phyloP scores from a whole-genome alignment of 1,284 basidiomycete species.

The Cryptococcus amylolentus region DNA sequence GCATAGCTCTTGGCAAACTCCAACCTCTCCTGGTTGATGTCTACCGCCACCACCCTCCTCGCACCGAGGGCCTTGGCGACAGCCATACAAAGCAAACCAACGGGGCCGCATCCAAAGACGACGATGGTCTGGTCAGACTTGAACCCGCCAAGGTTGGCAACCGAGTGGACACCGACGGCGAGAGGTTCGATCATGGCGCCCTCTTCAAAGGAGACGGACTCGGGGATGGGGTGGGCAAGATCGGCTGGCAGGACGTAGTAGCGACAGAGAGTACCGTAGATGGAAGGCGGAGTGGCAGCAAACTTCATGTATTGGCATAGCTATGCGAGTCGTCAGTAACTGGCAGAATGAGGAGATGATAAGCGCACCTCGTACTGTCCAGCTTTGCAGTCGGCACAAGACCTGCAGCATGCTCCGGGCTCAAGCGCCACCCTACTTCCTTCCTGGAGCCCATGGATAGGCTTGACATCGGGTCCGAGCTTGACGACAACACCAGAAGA shows the following conservation, averaged over 20 bases:
- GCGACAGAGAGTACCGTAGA: constrained; percentile 46
- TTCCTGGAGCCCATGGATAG: constrained; percentile 22
- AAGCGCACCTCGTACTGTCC: constrained; percentile 72
- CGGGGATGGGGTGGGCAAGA: constrained; percentile 41
- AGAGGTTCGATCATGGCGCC: constrained; percentile 80
- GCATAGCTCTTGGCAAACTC: constrained; percentile 85
- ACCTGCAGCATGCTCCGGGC: constrained; percentile 56
- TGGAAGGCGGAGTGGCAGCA: constrained; percentile 45
- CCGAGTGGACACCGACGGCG: constrained; percentile 84
- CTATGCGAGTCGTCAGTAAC: constrained; percentile 4
- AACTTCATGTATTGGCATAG: constrained; percentile 41
- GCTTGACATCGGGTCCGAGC: constrained; percentile 36
- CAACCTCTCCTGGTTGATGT: constrained; percentile 76
- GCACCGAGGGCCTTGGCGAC: constrained; percentile 87
- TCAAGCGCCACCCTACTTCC: constrained; percentile 55
- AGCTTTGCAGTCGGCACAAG: constrained; percentile 52
- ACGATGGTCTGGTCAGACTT: constrained; percentile 67
- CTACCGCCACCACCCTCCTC: constrained; percentile 70
- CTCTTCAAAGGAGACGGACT: constrained; percentile 51
- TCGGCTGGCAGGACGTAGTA: constrained; percentile 42
- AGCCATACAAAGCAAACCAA: constrained; percentile 89
- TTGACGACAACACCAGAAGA: constrained; percentile 37
- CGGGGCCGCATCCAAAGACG: constrained; percentile 82
- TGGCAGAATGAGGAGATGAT: too few species aligned
- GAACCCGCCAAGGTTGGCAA: constrained; percentile 71